These are phyloP conservation scores for Solanum sejunctum DNA, from an alignment of 257 asterid genomes.

Conservation along the genomic window DNA sequence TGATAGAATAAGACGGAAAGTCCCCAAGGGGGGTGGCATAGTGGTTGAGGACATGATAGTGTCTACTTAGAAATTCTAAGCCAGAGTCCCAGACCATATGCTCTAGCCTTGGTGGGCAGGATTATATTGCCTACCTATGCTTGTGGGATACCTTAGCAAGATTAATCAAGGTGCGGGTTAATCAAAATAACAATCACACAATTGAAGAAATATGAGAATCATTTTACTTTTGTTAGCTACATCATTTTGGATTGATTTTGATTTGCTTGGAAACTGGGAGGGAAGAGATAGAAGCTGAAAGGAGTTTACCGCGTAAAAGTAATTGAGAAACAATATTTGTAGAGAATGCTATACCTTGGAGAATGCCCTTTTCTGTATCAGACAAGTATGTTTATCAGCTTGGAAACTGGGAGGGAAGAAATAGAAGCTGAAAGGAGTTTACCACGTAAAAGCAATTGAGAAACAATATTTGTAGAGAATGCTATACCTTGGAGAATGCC, in stretches of 20 bases:
- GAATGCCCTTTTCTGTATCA: background rate
- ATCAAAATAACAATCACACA: background rate
- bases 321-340: background rate
- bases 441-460: background rate
- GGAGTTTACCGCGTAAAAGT: background rate
- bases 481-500: background rate
- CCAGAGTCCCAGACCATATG: background rate
- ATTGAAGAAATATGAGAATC: background rate
- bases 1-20: background rate
- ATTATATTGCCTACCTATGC: background rate
- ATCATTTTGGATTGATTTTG: background rate
- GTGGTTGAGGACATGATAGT: background rate
- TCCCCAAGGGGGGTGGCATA: background rate
- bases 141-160: background rate
- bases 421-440: background rate
- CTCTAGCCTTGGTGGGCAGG: background rate
- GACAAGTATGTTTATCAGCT: background rate
- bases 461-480: background rate
- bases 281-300: background rate
- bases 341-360: background rate
- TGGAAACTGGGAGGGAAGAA: no score
- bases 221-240: background rate
- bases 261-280: background rate
- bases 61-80: background rate
- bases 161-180: background rate